Evolutionary conservation across 2,329 filamentous ascomycete genomes (phyloP), one percentile per base, ranked within the genome.

Genomic region (Fusarium multiceps): DNA sequence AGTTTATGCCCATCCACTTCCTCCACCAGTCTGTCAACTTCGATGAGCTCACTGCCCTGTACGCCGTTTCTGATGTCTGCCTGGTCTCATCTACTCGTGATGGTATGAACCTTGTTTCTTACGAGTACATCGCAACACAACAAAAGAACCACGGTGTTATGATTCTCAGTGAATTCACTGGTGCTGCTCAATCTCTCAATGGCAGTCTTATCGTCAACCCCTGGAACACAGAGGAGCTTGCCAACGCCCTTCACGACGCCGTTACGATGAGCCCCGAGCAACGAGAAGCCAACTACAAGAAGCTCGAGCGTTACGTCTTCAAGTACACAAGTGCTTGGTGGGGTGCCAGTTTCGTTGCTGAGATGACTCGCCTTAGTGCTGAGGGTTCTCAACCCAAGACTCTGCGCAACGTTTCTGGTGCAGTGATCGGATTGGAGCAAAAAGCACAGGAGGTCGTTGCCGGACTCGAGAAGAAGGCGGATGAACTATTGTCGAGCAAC

Each of bases 1-100:
- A 98, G 80, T 98, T 98, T 83, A 98, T 97, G 92, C 96, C 96
- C 2, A 98, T 99, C 74, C 96, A 98, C 81, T 98, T 98, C 84
- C 90, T 98, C 76, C 96, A 98, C 83, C 97, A 98, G 82, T 97
- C 93, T 7, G 94, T 98, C 77, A 90, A 90, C 50, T 98, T 98
- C 74, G 94, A 98, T 73, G 96, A 98, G 82, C 89, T 99, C 37
- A 94, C 97, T 51, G 94, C 94, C 1, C 87, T 98, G 11, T 98
- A 98, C 78, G 93, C 93, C 18, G 91, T 97, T 23, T 96, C 93
- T 6, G 96, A 98, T 78, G 93, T 93, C 46, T 97, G 94, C 78
- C 88, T 98, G 16, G 95, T 97, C 40, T 97, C 92, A 11, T 98
- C 93, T 4, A 98, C 93, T n/a, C 92, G 96, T 51, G 96, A 99